Percentiles rank a stretch among this genome's conserved stretches.
phyloP scores from a whole-genome alignment of 192 early-diverging fungal genomes.

The Funneliformis geosporum region DNA sequence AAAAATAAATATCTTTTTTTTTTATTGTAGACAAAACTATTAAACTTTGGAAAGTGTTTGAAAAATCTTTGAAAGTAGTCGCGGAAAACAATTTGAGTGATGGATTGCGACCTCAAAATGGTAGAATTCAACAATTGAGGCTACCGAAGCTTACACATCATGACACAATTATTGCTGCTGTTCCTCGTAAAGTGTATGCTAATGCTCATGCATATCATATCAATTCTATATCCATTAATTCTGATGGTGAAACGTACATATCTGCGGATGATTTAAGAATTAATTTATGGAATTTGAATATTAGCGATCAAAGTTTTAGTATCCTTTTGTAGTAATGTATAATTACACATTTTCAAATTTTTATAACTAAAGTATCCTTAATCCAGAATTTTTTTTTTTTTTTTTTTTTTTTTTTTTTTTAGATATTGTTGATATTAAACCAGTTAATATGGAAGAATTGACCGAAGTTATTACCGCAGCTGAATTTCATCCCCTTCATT shows the following conservation, averaged over 20 bases:
- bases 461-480: conserved; percentile 99
- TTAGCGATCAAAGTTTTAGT: conserved; percentile 98
- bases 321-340: conserved; percentile 27
- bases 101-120: conserved; percentile 44
- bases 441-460: conserved; percentile 99
- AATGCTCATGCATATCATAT: conserved; percentile 98
- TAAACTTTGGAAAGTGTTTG: conserved; percentile 99
- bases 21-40: conserved; percentile 92
- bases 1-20: not conserved
- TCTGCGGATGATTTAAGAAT: conserved; percentile 98
- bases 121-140: conserved; percentile 54
- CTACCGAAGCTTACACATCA: conserved; percentile 90
- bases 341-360: not conserved
- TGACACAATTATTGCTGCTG: conserved; percentile 94
- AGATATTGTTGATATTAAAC: conserved; percentile 99
- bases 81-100: conserved; percentile 88
- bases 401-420: too few relatives aligned
- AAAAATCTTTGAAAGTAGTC: conserved; percentile 94
- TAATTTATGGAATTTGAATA: conserved; percentile 98
- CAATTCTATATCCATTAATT: conserved; percentile 99
- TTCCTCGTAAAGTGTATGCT: conserved; percentile 93
- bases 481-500: conserved; percentile 94
- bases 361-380: conserved; percentile 8
- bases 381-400: too few relatives aligned
- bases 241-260: conserved; percentile 96